Percentiles rank a stretch among this genome's conserved stretches.
These are phyloP conservation scores for Magnaporthiopsis poae DNA, from an alignment of 2,329 filamentous ascomycete species.

Conservation along the genomic window DNA sequence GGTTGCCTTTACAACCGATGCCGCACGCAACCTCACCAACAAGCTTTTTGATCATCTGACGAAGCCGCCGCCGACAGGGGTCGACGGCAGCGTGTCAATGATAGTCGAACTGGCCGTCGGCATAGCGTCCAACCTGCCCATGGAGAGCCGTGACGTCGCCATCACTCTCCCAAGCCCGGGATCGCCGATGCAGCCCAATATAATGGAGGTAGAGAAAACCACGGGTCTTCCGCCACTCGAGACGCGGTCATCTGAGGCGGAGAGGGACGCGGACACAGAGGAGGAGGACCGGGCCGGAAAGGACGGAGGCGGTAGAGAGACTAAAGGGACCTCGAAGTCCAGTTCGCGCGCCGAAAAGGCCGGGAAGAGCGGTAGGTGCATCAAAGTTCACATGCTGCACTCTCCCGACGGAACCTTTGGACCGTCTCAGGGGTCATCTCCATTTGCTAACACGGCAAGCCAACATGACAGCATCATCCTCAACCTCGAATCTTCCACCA, in stretches of 20 bases:
- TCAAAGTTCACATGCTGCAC: not conserved
- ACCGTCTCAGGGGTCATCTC: not conserved
- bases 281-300: conserved; percentile 29
- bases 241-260: conserved; percentile 27
- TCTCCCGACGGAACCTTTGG: not conserved
- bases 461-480: conserved; percentile 11
- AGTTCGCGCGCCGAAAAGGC: conserved; percentile 16
- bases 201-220: conserved; percentile 80
- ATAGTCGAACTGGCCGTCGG: conserved; percentile 85
- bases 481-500: conserved; percentile 19
- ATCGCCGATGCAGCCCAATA: conserved; percentile 54
- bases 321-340: conserved; percentile 5
- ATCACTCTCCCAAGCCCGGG: conserved; percentile 79
- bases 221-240: conserved; percentile 50
- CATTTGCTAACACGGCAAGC: not conserved
- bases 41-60: conserved; percentile 64
- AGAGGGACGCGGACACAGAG: conserved; percentile 26
- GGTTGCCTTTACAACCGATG: conserved; percentile 56
- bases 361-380: conserved; percentile 23
- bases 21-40: conserved; percentile 58
- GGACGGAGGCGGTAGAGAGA: conserved; percentile 29
- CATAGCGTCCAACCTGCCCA: conserved; percentile 73
- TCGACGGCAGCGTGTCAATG: conserved; percentile 83
- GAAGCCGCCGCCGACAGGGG: conserved; percentile 65
- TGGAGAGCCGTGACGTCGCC: conserved; percentile 83